Conservation (phyloP, 2,329 filamentous ascomycete genomes). For the Rutstroemia sp. region DNA sequence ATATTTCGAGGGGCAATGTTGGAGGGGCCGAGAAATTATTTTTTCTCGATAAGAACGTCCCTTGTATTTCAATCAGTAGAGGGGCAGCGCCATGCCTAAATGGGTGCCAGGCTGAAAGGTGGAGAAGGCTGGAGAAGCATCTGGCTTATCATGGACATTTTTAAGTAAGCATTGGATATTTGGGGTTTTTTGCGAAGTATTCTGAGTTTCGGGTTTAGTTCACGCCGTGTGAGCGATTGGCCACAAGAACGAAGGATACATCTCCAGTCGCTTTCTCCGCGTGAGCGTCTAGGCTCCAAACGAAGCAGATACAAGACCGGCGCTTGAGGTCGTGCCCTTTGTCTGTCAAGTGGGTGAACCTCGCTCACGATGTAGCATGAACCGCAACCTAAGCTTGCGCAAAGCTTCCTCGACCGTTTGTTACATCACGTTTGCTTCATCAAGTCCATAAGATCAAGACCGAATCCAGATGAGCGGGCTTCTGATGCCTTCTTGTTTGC, state of each 20-base stretch:
- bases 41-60: conserved; percentile 14
- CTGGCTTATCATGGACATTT: conserved; percentile 2
- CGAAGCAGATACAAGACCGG: too few relatives aligned
- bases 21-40: conserved; percentile 11
- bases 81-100: conserved; percentile 3
- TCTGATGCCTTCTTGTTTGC: conserved; percentile 23
- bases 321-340: too few relatives aligned
- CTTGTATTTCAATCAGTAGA: neutral
- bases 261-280: too few relatives aligned
- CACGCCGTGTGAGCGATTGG: too few relatives aligned
- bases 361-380: too few relatives aligned
- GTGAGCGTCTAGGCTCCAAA: too few relatives aligned
- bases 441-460: conserved; percentile 34
- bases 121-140: conserved; percentile 2
- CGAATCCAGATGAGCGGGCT: conserved; percentile 19
- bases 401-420: neutral
- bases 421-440: conserved; percentile 30
- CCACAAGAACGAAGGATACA: too few relatives aligned
- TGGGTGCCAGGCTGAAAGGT: conserved; percentile 16
- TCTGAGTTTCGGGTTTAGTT: too few relatives aligned
- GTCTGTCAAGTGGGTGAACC: too few relatives aligned
- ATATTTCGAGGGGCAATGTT: conserved; percentile 17
- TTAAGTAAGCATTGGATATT: neutral
- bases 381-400: too few relatives aligned
- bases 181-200: neutral